Base-by-base conservation (phyloP, 2,329 filamentous ascomycete genomes). In the Colletotrichum eleusines region DNA sequence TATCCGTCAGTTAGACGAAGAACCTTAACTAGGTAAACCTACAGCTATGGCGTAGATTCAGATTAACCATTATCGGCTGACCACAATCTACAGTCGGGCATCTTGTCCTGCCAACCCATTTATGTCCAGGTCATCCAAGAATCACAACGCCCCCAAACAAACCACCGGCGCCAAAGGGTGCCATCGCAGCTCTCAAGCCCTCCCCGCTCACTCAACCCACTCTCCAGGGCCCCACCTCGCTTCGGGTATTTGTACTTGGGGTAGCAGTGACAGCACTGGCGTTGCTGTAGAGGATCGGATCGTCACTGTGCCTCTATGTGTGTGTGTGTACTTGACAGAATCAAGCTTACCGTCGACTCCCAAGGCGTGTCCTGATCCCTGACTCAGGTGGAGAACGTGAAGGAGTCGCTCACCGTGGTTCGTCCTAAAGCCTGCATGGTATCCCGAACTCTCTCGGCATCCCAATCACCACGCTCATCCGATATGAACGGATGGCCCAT, bases 121-220 rank as follows among this genome's bases (percentile, higher is more conserved):
- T 53, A 53, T 33, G 7, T n/a, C n/a, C n/a, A 68, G 63, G 68
- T 23, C 38, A 44, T 58, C 65, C 51, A 71, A 67, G 42, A 63
- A 40, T 11, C 23, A 33, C 46, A 31, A 67, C 33, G 44, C 42
- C 35, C 50, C 28, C 44, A 48, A 66, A 60, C 44, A 48, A 66
- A 60, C 35, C 57, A 8, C 38, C 28, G 31, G 68, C 31, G 44
- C 51, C 67, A 59, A 38, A 38, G 48, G 28, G 66, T 65, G 35
- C 61, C 55, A 11, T 55, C 33, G 53, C 42, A 80, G 80, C 80
- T 82, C 59, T 82, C 58, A 81, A 81, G 66, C 53, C 57, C 57
- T 50, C 40, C 26, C 18, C n/a, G n/a, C n/a, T n/a, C n/a, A n/a
- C n/a, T n/a, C n/a, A n/a, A n/a, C n/a, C n/a, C n/a, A n/a, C n/a